Conservation (phyloP, 805 yeast species). For the Wickerhamiella qilinensis region DNA sequence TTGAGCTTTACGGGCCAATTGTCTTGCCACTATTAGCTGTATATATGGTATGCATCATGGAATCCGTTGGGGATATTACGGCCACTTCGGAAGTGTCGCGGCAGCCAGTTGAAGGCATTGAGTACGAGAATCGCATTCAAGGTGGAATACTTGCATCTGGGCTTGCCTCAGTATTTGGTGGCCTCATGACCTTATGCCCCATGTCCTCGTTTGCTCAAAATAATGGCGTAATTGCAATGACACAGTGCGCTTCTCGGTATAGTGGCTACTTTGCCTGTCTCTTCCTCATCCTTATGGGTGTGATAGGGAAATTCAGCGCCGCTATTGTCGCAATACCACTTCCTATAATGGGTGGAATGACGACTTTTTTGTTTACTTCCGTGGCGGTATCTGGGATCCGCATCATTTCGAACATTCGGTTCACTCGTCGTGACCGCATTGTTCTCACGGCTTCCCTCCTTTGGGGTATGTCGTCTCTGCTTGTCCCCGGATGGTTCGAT, state of each 20-base stretch:
- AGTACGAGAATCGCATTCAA: conserved; percentile 73
- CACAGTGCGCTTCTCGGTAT: conserved; percentile 76
- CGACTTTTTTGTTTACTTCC: conserved; percentile 55
- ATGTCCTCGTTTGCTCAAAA: conserved; percentile 88
- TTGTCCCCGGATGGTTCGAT: conserved; percentile 50
- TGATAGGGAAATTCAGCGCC: conserved; percentile 75
- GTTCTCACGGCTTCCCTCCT: conserved; percentile 48
- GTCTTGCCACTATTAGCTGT: conserved; percentile 77
- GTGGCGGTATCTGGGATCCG: conserved; percentile 63
- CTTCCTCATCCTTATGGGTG: conserved; percentile 72
- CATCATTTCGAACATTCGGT: conserved; percentile 36
- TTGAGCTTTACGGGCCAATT: conserved; percentile 66
- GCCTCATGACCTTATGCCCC: conserved; percentile 73
- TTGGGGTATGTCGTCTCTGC: conserved; percentile 51
- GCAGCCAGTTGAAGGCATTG: conserved; percentile 64
- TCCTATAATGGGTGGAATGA: conserved; percentile 80
- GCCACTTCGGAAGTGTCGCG: conserved; percentile 89
- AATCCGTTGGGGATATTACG: conserved; percentile 87
- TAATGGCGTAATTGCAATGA: conserved; percentile 84
- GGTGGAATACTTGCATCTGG: conserved; percentile 92
- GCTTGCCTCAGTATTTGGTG: conserved; percentile 58
- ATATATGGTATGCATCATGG: conserved; percentile 72
- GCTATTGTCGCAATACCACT: conserved; percentile 73
- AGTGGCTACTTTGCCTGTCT: conserved; percentile 72
- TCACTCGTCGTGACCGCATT: conserved; percentile 60